Percentiles rank a stretch among this genome's conserved stretches.
Conservation (phyloP, 2,329 filamentous ascomycete species). For the Colletotrichum tropicicola region DNA sequence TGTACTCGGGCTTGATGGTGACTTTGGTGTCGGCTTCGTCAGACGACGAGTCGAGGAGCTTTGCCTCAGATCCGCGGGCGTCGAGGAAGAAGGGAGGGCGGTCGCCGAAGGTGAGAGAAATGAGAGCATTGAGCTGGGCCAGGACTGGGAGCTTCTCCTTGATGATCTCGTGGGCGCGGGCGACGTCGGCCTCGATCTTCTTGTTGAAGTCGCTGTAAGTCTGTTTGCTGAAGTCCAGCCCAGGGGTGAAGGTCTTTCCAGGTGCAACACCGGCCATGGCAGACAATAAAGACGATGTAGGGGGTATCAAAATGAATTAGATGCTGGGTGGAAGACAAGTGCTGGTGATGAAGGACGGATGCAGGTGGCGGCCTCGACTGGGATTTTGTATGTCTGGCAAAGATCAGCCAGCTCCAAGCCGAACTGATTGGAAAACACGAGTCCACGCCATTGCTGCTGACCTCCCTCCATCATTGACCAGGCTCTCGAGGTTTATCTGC, state of each 20-base stretch:
- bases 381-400: neutral
- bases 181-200: neutral
- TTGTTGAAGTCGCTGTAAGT: neutral
- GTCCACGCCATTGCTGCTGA: neutral
- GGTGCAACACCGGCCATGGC: neutral
- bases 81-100: conserved; percentile 6
- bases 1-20: conserved; percentile 14
- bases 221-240: neutral
- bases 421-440: neutral
- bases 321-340: neutral
- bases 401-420: neutral
- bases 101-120: conserved; percentile 1
- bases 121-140: neutral
- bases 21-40: conserved; percentile 3
- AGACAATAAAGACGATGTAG: neutral
- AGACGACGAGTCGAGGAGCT: neutral
- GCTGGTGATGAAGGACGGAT: neutral
- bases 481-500: neutral
- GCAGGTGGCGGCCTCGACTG: neutral
- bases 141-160: neutral
- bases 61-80: neutral
- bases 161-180: neutral
- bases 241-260: neutral
- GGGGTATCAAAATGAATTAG: neutral
- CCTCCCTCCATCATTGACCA: neutral